These are phyloP conservation scores for Cyamopsis tetragonoloba DNA, from an alignment of 306 rosid species.

Conservation along the genomic window DNA sequence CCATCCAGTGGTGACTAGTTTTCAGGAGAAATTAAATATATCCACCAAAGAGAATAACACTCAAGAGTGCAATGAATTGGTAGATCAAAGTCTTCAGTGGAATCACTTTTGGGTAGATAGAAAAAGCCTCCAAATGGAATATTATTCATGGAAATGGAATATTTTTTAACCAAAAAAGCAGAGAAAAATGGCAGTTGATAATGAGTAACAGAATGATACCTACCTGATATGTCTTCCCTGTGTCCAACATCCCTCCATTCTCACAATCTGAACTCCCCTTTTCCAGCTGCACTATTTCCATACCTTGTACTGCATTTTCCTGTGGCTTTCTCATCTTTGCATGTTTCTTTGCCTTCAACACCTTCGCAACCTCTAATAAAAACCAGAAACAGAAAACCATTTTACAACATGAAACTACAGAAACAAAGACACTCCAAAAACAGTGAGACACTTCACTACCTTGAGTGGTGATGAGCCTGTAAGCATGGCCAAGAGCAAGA, in stretches of 20 bases:
- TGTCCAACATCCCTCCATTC: constrained; percentile 31
- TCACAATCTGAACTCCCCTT: constrained; percentile 36
- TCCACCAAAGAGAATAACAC: background rate
- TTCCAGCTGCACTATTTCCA: constrained; percentile 21
- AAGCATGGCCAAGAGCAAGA: constrained; percentile 93
- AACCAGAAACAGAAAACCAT: constrained; percentile 12
- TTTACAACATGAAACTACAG: background rate
- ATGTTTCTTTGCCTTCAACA: constrained; percentile 66
- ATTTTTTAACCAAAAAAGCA: background rate
- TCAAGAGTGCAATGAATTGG: background rate
- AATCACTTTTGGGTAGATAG: background rate
- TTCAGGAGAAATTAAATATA: background rate
- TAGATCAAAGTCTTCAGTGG: background rate
- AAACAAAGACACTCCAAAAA: background rate
- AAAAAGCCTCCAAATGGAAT: background rate
- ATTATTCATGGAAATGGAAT: background rate
- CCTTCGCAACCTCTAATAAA: constrained; percentile 77
- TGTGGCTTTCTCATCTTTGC: constrained; percentile 62
- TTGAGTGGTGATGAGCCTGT: constrained; percentile 75
- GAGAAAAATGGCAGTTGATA: background rate
- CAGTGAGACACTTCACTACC: constrained; percentile 34
- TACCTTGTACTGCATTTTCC: constrained; percentile 33
- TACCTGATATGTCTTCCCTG: constrained; percentile 46
- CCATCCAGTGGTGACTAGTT: background rate
- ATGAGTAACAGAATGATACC: constrained; percentile 6